A percentile compares a stretch with the other conserved stretches of the same genome.
These are phyloP conservation scores for Myxozyma udenii DNA, from an alignment of 805 yeast species.

Conservation along the genomic window DNA sequence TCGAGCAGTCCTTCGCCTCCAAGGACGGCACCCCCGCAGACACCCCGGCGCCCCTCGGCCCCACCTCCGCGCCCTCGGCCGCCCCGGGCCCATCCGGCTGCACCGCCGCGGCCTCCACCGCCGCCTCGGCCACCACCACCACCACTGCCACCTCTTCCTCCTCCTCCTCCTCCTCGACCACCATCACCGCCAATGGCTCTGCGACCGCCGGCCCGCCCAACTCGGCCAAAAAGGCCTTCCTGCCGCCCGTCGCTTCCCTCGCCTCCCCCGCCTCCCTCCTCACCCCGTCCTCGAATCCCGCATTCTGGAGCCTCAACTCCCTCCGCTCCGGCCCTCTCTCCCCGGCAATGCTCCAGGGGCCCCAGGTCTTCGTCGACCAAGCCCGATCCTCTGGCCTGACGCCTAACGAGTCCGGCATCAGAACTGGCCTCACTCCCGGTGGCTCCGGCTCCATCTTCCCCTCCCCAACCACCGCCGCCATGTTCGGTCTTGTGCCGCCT, in stretches of 20 bases:
- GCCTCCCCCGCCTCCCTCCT: conserved; percentile 30
- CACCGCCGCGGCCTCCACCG: conserved; percentile 23
- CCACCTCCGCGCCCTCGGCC: not conserved
- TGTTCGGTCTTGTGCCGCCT: conserved; percentile 40
- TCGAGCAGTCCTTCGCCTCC: conserved; percentile 88
- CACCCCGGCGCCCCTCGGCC: not conserved
- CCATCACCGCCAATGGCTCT: too few relatives aligned
- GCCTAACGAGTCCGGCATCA: conserved; percentile 69
- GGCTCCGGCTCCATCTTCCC: conserved; percentile 39
- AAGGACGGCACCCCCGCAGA: conserved; percentile 36
- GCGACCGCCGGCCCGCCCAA: not conserved
- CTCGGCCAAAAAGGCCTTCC: conserved; percentile 21
- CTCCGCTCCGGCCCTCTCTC: conserved; percentile 40
- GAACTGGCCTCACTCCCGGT: conserved; percentile 46
- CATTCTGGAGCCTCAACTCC: conserved; percentile 27
- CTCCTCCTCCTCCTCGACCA: conserved; percentile 19
- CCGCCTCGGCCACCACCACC: conserved; percentile 30
- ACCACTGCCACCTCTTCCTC: conserved; percentile 16
- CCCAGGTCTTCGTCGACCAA: conserved; percentile 31
- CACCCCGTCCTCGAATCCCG: conserved; percentile 13
- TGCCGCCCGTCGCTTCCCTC: conserved; percentile 31
- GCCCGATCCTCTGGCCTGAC: conserved; percentile 57
- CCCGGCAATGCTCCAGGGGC: conserved; percentile 41
- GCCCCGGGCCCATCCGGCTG: not conserved
- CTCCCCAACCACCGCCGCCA: conserved; percentile 38